Conservation (phyloP, 768 basidiomycete species). For the Calocybe gangraenosa region DNA sequence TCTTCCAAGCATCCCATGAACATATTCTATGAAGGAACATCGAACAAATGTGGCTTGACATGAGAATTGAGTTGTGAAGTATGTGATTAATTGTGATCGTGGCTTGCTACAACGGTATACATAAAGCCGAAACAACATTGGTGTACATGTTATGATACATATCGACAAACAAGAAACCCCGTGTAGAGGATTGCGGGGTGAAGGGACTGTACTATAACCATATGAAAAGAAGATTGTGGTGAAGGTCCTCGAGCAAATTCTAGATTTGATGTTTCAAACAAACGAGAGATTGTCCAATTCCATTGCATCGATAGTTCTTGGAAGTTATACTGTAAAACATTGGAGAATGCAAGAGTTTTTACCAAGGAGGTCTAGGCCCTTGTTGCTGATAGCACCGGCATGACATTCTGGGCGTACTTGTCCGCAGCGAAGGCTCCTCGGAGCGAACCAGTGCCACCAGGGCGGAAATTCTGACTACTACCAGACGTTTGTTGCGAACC, state of each 20-base stretch:
- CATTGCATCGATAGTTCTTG: too few species aligned
- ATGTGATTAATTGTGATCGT: too few species aligned
- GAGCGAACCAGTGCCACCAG: conserved; percentile 4
- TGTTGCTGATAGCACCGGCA: conserved; percentile 6
- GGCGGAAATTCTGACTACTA: conserved; percentile 10
- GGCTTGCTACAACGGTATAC: too few species aligned
- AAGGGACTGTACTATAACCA: conserved; percentile 12
- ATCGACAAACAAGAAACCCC: background rate
- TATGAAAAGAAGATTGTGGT: conserved; percentile 6
- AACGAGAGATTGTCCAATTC: too few species aligned
- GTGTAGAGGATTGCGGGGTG: background rate
- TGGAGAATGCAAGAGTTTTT: background rate
- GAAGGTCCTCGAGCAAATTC: background rate
- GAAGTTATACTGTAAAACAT: too few species aligned
- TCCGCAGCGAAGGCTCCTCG: conserved; percentile 3
- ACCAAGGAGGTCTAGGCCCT: conserved; percentile 4
- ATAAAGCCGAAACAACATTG: background rate
- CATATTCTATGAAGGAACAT: background rate
- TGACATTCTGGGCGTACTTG: conserved; percentile 6
- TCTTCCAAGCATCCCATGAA: background rate
- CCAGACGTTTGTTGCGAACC: conserved; percentile 11
- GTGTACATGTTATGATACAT: conserved; percentile 2
- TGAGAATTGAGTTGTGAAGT: background rate
- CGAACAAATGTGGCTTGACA: background rate
- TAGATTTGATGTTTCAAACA: too few species aligned